Conservation (phyloP, 805 yeast species). For the Schwanniomyces pseudopolymorphus region DNA sequence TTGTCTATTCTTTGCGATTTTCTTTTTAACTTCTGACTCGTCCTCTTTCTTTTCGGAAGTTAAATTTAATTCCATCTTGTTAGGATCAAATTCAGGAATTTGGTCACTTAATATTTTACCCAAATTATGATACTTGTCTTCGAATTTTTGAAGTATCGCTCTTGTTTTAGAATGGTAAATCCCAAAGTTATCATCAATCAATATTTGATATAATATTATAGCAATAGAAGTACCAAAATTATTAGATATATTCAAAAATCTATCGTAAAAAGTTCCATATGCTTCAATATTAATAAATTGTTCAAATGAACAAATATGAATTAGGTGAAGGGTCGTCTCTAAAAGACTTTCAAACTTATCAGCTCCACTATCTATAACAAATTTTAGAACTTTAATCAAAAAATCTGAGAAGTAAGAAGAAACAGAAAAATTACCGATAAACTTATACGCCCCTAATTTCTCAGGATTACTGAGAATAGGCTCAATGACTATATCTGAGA, state of each 20-base stretch:
- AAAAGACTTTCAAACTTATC: constrained; percentile 56
- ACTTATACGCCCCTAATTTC: constrained; percentile 37
- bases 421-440: constrained; percentile 52
- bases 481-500: constrained; percentile 52
- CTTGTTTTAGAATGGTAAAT: constrained; percentile 55
- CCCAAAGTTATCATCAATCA: constrained; percentile 41
- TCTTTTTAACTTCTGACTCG: constrained; percentile 60
- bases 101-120: constrained; percentile 15
- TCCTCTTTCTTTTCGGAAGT: constrained; percentile 18
- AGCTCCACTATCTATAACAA: constrained; percentile 29
- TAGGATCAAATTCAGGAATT: constrained; percentile 22
- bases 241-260: constrained; percentile 30
- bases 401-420: constrained; percentile 55
- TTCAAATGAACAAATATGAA: constrained; percentile 55
- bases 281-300: constrained; percentile 23
- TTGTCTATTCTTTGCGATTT: constrained; percentile 67
- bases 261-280: constrained; percentile 32
- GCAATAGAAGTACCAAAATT: constrained; percentile 37
- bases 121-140: constrained; percentile 21
- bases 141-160: constrained; percentile 45
- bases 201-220: constrained; percentile 33
- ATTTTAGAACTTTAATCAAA: constrained; percentile 48
- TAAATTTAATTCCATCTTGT: constrained; percentile 16
- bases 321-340: constrained; percentile 60
- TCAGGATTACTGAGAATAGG: constrained; percentile 45